Evolutionary conservation across 495 filamentous ascomycete species (phyloP), one percentile per base, ranked within the genome.

Genomic region (Patellaria atrata): DNA sequence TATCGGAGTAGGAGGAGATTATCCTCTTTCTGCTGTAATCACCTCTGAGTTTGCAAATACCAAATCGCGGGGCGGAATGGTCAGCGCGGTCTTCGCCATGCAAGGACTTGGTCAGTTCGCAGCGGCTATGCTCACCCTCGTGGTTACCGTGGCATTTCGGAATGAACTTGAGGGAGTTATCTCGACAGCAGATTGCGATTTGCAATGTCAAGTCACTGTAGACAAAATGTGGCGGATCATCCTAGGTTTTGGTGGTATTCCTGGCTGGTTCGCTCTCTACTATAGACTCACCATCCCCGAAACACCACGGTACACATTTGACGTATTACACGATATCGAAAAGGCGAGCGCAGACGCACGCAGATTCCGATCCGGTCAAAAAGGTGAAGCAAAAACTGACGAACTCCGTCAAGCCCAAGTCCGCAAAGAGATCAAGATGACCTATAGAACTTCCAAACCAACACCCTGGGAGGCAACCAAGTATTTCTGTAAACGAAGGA

Each of bases 241-340:
- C 26, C 76, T 89, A 48, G 81, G 79, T 6, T 73, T 84, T 48
- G 82, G 80, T 30, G 75, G 76, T 8, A 71, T 86, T 6, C 81
- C 82, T 1, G 82, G 70, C 23, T 76, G 69, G 52, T 69, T 80
- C 35, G 80, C 80, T 7, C 68, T 89, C 19, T 86, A 82, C 61
- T 85, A 76, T 57, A 81, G 84, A 23, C 65, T 93, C 3, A 91
- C 84, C 16, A 92, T 93, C 42, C 84, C 85, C 18, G 79, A 85
- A 54, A 72, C 83, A 41, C 77, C 65, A 21, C 73, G 79, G 14
- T 84, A 81, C 56, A 93, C 82, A 13, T 87, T 91, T 43, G 82
- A 89, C 47, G 71, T 91, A 7, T 62, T 67, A 22, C 70, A 65
- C 22, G 80, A 91, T 47, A 65, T 80, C 20, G 64, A 78, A 49